Base-by-base conservation (phyloP, 192 early-diverging fungal species). In the Gamsiella multidivaricata region DNA sequence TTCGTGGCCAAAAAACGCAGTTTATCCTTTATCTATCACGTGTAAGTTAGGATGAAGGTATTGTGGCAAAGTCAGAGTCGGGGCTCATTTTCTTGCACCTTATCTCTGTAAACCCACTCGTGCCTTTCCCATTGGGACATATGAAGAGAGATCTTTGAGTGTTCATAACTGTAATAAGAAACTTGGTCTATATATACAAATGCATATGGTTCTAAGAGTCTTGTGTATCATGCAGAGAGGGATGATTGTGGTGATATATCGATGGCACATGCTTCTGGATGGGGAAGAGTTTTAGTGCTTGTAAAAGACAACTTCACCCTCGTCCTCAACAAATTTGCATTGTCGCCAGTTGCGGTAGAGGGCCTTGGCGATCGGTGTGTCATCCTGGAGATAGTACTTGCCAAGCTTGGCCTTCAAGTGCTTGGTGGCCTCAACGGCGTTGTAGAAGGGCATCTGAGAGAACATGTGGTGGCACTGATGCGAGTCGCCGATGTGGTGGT, bases 381-480 rank as follows among this genome's bases (percentile, higher is more conserved):
- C 70, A 80, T 97, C 94, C 41, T 67, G 85, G 33, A 88, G 50
- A 73, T 98, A 98, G 78, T 93, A 90, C 64, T 90, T 85, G 34
- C 94, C 96, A 41, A 97, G 82, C 65, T 90, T 86, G 83, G 89
- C 86, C 80, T 92, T 91, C 46, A 97, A 69, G 46, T 92, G 87
- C 55, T 76, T 79, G 33, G 97, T 98, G 8, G 97, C 97, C 82
- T 96, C 93, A 41, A 83, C 69, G 17, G 91, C 97, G 65, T 98
- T 85, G 86, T 98, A 98, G 82, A 95, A 94, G 20, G 97, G 97
- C 95, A 98, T 98, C 22, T 89, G 93, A 5, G 93, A 94, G 84
- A 97, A 98, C 62, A 96, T 78, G 79, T 98, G 97, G 72, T 98
- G 97, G 9, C 91, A 94, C 45, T 96, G 95, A 69, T 98, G 95